Percentiles rank a stretch among this genome's conserved stretches.
Conservation (phyloP, 495 filamentous ascomycete species). For the Penicillium coffeae region DNA sequence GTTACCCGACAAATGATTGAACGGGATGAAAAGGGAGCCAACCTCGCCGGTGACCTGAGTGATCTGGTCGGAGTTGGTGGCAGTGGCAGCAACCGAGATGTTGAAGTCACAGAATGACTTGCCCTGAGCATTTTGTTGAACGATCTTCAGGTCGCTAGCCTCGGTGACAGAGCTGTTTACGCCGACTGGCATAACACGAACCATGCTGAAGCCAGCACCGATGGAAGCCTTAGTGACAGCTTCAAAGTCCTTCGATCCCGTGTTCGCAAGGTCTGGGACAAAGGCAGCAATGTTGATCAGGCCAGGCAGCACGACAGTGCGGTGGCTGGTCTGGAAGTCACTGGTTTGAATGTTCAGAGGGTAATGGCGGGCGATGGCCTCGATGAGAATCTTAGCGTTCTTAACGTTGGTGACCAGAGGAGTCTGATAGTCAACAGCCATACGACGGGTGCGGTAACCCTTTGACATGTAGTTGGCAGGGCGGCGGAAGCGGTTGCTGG, state of each 20-base stretch:
- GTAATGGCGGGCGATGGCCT: constrained; percentile 86
- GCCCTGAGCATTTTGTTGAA: constrained; percentile 68
- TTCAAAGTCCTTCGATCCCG: constrained; percentile 66
- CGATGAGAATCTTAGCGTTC: constrained; percentile 95
- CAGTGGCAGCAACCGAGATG: constrained; percentile 78
- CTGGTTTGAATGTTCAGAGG: constrained; percentile 73
- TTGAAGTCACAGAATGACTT: constrained; percentile 78
- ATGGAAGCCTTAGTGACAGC: constrained; percentile 70
- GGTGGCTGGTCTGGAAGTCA: constrained; percentile 87
- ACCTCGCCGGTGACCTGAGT: constrained; percentile 69
- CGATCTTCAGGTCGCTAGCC: constrained; percentile 65
- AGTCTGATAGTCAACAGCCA: constrained; percentile 98
- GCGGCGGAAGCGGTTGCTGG: constrained; percentile 91
- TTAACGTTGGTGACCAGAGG: constrained; percentile 98
- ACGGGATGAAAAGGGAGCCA: constrained; percentile 81
- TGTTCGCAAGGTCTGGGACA: constrained; percentile 65
- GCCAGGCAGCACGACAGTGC: constrained; percentile 69
- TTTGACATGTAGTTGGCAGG: constrained; percentile 98
- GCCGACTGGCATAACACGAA: constrained; percentile 76
- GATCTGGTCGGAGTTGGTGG: constrained; percentile 71
- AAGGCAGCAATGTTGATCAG: constrained; percentile 79
- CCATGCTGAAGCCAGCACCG: constrained; percentile 77
- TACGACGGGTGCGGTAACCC: constrained; percentile 89
- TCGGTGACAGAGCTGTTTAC: constrained; percentile 70
- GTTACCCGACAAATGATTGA: constrained; percentile 81